Base-by-base conservation (phyloP, 139 green algal genomes). In the Gonium pectorale region DNA sequence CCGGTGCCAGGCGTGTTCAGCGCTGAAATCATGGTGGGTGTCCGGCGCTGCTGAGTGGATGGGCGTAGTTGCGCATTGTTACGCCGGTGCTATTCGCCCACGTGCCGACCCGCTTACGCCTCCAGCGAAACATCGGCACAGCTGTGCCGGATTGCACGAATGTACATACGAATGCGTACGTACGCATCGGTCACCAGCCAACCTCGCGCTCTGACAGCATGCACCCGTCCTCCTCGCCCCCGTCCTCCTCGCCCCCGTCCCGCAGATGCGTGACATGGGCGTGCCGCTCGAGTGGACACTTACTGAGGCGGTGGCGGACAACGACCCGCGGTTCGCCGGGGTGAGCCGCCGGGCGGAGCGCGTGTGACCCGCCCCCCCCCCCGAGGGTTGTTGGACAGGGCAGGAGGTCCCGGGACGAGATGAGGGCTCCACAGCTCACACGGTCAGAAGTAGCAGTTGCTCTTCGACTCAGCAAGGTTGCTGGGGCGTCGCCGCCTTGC, bases 21-120 rank as follows among this genome's bases (percentile, higher is more conserved):
- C 72, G 91, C 91, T 1, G 92, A 95, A n/a, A 94, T 94, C 52
- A 95, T 95, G 91, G 85, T 94, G 79, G 71, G 89, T 38, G 41
- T 21, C 33, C 13, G 13, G 49, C 17, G 17, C 49, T 13, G 17
- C 13, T 56, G 17, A 26, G 13, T 17, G 13, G 49, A 15, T 56
- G 24, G 40, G 67, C 4, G 38, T 56, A n/a, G n/a, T n/a, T n/a
- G n/a, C n/a, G n/a, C n/a, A n/a, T n/a, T n/a, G n/a, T n/a, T n/a
- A n/a, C n/a, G n/a, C n/a, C n/a, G n/a, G n/a, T 56, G 13, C 17
- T 13, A 56, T 13, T 56, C 13, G 13, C 49, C 49, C 49, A 17
- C 13, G 17, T 56, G 49, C 13, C 13, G 49, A 17, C 49, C 13
- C 17, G 49, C 17, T 17, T 17, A 56, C 49, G 17, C 13, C 49